phyloP scores from a whole-genome alignment of 1,139 yeast species.

The Kodamaea anthophila region DNA sequence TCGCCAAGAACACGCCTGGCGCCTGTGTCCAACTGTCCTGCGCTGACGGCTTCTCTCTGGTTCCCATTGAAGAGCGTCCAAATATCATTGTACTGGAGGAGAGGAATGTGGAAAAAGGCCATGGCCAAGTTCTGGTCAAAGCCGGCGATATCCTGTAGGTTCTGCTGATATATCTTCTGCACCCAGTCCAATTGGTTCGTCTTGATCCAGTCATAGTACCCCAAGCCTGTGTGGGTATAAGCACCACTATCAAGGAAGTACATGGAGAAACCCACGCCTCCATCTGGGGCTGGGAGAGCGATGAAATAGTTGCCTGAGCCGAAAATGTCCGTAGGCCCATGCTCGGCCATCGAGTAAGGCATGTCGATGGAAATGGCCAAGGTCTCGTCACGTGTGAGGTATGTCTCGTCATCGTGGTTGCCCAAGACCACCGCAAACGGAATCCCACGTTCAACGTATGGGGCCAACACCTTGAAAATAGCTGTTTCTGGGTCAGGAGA shows the following conservation, averaged over 20 bases:
- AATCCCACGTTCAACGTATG: conserved; percentile 56
- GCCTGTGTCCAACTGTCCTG: conserved; percentile 65
- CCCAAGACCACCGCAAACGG: conserved; percentile 83
- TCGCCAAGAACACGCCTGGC: conserved; percentile 52
- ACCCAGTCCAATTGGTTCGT: conserved; percentile 63
- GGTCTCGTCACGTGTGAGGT: conserved; percentile 49
- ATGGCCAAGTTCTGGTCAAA: conserved; percentile 51
- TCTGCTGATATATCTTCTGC: conserved; percentile 30
- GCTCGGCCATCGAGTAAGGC: conserved; percentile 59
- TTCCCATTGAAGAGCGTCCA: conserved; percentile 34
- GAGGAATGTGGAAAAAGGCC: conserved; percentile 92
- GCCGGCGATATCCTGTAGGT: conserved; percentile 24
- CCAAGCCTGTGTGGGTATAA: conserved; percentile 48
- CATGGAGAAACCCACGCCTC: conserved; percentile 34
- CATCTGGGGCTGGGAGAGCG: conserved; percentile 39
- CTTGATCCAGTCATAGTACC: conserved; percentile 70
- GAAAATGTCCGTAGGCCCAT: conserved; percentile 59
- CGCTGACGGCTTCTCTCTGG: conserved; percentile 66
- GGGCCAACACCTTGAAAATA: conserved; percentile 63
- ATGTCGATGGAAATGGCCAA: conserved; percentile 50
- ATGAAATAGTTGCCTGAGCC: conserved; percentile 75
- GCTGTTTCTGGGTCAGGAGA: conserved; percentile 79
- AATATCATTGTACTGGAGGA: conserved; percentile 66
- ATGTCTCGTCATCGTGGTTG: conserved; percentile 80
- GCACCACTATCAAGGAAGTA: conserved; percentile 82